Base-by-base conservation (phyloP, 345 rosid genomes). In the Noccaea bulbosa region DNA sequence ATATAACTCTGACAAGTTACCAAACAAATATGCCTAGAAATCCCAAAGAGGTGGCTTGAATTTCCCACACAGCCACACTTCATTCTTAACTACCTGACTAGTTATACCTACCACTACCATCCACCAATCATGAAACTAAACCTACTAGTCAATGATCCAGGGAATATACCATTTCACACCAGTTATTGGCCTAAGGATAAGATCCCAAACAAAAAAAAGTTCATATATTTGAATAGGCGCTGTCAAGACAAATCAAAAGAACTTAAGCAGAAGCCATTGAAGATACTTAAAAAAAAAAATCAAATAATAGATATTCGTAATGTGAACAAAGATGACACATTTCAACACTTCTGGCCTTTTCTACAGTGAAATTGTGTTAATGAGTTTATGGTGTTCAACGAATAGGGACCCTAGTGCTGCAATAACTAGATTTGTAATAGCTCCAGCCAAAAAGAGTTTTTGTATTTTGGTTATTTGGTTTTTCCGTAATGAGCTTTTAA, bases 391-490 rank as follows among this genome's bases (percentile, higher is more conserved):
- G 30, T 56, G n/a, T 57, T 65, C 84, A 77, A 54, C 65, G 51
- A 71, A 67, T 39, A 62, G 71, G 66, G 65, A 37, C 68, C 81
- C 81, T 77, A 84, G 65, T 78, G 86, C 90, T 80, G 72, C 78
- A 72, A 43, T 71, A 80, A 1, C 81, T 70, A 77, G 80, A 79
- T 72, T 55, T 67, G 50, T 43, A 51, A 70, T 62, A 75, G 30
- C 81, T 66, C 68, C 62, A 67, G 8, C 48, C 27, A 49, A 66
- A 74, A 41, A 30, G 33, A 12, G 6, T 17, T 32, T 56, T 73
- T 66, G 67, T 33, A 73, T 49, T 40, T 58, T 72, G 76, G 58
- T 40, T 5, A 62, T 52, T 62, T 62, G 69, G 47, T 55, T 56
- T n/a, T 17, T 67, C 53, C 44, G 53, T 11, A 24, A 24, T 14